These are phyloP conservation scores for Massariosphaeria phaeospora DNA, from an alignment of 495 filamentous ascomycete species.

Conservation along the genomic window DNA sequence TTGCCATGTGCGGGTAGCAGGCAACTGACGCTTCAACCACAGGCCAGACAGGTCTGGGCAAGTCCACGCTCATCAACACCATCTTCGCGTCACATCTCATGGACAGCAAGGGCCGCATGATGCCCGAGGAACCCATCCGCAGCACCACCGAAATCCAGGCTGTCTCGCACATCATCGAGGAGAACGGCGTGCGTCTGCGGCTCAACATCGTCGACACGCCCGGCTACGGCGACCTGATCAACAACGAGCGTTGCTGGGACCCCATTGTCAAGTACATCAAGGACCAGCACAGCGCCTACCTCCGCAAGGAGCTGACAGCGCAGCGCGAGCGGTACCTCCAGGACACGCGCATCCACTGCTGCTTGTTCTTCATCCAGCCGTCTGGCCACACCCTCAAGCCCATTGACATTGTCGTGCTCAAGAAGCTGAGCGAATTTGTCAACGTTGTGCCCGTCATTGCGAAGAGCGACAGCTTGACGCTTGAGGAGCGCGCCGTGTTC, in stretches of 20 bases:
- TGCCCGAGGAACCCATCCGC: conserved; percentile 87
- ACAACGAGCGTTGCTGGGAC: conserved; percentile 82
- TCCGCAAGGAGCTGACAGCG: conserved; percentile 98
- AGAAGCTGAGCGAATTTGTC: conserved; percentile 97
- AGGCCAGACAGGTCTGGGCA: conserved; percentile 98
- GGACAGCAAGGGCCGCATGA: conserved; percentile 91
- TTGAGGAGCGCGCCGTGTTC: conserved; percentile 93
- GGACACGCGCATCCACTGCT: conserved; percentile 99
- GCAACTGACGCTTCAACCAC: conserved; percentile 27
- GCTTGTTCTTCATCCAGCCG: conserved; percentile 99
- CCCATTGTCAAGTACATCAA: conserved; percentile 99
- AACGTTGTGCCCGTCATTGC: conserved; percentile 99
- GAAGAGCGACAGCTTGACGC: conserved; percentile 92
- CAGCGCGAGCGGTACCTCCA: conserved; percentile 99
- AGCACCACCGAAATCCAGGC: conserved; percentile 97
- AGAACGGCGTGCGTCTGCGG: conserved; percentile 78
- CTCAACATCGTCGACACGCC: conserved; percentile 78
- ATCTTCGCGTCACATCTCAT: conserved; percentile 99
- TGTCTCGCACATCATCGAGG: conserved; percentile 97
- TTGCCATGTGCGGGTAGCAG: neutral
- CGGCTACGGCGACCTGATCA: conserved; percentile 75
- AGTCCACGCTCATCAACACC: conserved; percentile 99
- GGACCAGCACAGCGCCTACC: conserved; percentile 99
- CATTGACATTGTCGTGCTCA: conserved; percentile 98
- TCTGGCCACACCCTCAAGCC: conserved; percentile 96